These are phyloP conservation scores for Cadophora malorum DNA, from an alignment of 2,329 filamentous ascomycete genomes.

Conservation along the genomic window DNA sequence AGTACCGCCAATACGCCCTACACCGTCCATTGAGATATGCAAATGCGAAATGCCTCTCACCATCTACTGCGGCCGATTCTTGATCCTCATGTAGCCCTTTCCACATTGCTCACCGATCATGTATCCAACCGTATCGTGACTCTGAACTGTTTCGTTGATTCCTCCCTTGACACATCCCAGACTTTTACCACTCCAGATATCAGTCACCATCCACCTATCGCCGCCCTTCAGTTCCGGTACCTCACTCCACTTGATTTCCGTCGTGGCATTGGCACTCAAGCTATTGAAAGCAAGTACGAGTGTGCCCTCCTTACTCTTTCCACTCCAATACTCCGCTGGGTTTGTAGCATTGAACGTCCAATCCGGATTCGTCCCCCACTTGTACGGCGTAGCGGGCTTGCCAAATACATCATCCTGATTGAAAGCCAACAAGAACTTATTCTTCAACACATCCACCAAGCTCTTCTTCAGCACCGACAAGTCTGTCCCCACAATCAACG, in stretches of 20 bases:
- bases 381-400: constrained; percentile 48
- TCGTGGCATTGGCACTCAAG: constrained; percentile 43
- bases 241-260: constrained; percentile 51
- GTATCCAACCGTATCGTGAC: constrained; percentile 47
- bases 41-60: background rate
- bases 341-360: constrained; percentile 55
- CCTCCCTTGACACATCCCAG: constrained; percentile 47
- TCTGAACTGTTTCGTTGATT: constrained; percentile 42
- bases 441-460: constrained; percentile 43
- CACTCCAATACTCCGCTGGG: constrained; percentile 58
- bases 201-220: constrained; percentile 49
- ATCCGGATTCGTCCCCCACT: constrained; percentile 56
- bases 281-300: constrained; percentile 57
- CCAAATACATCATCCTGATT: constrained; percentile 47
- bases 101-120: constrained; percentile 40
- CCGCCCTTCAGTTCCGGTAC: constrained; percentile 49
- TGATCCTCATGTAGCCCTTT: constrained; percentile 6
- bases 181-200: constrained; percentile 54
- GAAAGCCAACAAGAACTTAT: constrained; percentile 37
- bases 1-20: no score
- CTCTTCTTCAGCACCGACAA: constrained; percentile 24
- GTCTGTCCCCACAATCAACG: constrained; percentile 39
- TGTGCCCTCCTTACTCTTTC: constrained; percentile 50
- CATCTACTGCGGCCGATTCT: background rate
- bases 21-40: background rate